Base-by-base conservation (phyloP, 139 green algal genomes). In the Yamagishiella unicocca region DNA sequence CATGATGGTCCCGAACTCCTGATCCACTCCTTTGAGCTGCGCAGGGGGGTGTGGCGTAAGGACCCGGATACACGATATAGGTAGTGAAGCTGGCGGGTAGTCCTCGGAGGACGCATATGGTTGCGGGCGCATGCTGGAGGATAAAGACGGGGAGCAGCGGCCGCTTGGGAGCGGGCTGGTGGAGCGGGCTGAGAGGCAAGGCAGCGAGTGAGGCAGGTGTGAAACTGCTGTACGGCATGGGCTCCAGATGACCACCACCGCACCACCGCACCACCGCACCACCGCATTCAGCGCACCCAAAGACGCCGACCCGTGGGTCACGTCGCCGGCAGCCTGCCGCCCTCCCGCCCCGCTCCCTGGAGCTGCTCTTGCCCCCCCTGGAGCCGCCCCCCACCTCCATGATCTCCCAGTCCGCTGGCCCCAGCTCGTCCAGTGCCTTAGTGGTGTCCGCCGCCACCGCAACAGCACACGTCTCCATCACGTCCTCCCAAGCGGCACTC, bases 331-430 rank as follows among this genome's bases (percentile, higher is more conserved):
- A n/a, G n/a, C n/a, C n/a, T n/a, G n/a, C n/a, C 50, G 12, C 50
- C 50, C 50, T 17, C 50, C 58, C 19, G 17, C 64, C 64, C 22
- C 64, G n/a, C 5, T 72, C 14, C 67, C 33, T 12, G 35, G 12
- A 33, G 35, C 35, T 50, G 5, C 35, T 83, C 77, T 25, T 46
- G 21, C 25, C 62, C 77, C 24, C 74, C 53, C 5, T 43, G n/a
- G n/a, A n/a, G 10, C 27, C 10, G 0, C 21, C 70, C 33, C 81
- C 67, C 62, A 88, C 87, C 31, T 88, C 53, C 68, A 89, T 78
- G 29, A 91, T 87, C 50, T 91, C 88, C 83, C 83, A 91, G 68
- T 91, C 88, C 29, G 61, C 83, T 9, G 88, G 83, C 54, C 61
- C 70, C 25, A 91, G 82, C 67, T 91, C 88, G 25, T 70, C 53